A percentile compares a stretch with the other conserved stretches of the same genome.
These are phyloP conservation scores for Hygrocybe punicea DNA, from an alignment of 768 basidiomycete species.

Conservation along the genomic window DNA sequence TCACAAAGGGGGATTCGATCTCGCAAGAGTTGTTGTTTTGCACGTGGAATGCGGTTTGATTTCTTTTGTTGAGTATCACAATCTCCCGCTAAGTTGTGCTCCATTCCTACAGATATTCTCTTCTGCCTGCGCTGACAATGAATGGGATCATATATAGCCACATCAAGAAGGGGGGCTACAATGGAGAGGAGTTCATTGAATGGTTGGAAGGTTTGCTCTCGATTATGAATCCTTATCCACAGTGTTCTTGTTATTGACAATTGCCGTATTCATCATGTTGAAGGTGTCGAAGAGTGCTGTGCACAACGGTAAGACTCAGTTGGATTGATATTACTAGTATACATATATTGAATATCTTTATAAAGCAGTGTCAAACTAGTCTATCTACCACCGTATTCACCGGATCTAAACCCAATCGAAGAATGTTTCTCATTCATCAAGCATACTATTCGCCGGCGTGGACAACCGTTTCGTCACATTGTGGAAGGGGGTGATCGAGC, in stretches of 20 bases:
- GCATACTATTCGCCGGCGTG: constrained; percentile 22
- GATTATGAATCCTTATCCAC: constrained; percentile 25
- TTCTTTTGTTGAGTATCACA: neutral
- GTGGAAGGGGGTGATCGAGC: too few species aligned
- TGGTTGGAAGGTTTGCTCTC: constrained; percentile 18
- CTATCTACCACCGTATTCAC: constrained; percentile 11
- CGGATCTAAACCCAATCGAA: constrained; percentile 16
- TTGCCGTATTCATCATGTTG: constrained; percentile 38
- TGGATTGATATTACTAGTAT: neutral
- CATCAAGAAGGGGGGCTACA: constrained; percentile 13
- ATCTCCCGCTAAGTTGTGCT: neutral
- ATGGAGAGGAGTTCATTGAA: constrained; percentile 13
- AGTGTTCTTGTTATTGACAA: constrained; percentile 42
- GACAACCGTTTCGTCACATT: neutral
- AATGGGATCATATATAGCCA: constrained; percentile 18
- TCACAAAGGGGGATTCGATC: constrained; percentile 3
- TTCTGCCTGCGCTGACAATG: constrained; percentile 13
- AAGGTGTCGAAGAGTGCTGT: constrained; percentile 21
- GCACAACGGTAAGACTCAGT: neutral
- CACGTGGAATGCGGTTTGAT: constrained; percentile 7
- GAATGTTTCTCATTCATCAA: constrained; percentile 19
- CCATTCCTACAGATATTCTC: constrained; percentile 12
- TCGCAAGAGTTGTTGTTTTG: constrained; percentile 2
- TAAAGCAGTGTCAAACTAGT: neutral
- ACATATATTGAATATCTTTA: neutral